Base-by-base conservation (phyloP, 257 asterid genomes). In the Solanum verrucosum region DNA sequence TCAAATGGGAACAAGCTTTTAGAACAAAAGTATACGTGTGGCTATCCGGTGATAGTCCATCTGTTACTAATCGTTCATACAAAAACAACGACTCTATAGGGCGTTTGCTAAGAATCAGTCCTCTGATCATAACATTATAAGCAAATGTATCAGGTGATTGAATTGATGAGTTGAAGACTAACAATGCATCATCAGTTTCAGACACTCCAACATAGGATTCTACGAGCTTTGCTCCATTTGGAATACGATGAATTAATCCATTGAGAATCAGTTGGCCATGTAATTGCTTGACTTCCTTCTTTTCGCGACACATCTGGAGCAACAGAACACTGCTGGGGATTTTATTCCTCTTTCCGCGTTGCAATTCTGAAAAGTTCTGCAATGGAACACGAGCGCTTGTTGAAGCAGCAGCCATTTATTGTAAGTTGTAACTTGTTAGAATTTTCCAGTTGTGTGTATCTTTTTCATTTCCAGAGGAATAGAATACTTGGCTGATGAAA, bases 21-120 rank as follows among this genome's bases (percentile, higher is more conserved):
- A 90, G 91, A n/a, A 84, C 87, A 72, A 87, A 90, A 42, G 92
- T 89, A 12, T 84, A 90, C 7, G 91, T 90, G 23, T 89, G 87
- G 25, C 65, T 85, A 81, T 89, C 92, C 9, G 91, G 90, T 56
- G 25, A 23, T 5, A 72, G 59, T 8, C 89, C 91, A 52, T 82
- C n/a, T 21, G 70, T 34, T 49, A 81, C 73, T 67, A 90, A 40
- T 35, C 56, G 60, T 56, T 63, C 65, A 82, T 59, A 90, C 65
- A 89, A n/a, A 72, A 63, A 84, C 52, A 89, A 35, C 8, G 91
- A 59, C 33, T 71, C 75, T 4, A 59, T 20, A 13, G 72, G 74
- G 10, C 71, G 49, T 56, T 89, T 84, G n/a, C 88, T 77, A 14
- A 79, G 84, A 60, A 87, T 15, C 78, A 90, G 82, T 56, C 90